Percentiles rank a stretch among this genome's conserved stretches.
phyloP scores from a whole-genome alignment of 2,329 filamentous ascomycete genomes.

The Talaromyces sp. region DNA sequence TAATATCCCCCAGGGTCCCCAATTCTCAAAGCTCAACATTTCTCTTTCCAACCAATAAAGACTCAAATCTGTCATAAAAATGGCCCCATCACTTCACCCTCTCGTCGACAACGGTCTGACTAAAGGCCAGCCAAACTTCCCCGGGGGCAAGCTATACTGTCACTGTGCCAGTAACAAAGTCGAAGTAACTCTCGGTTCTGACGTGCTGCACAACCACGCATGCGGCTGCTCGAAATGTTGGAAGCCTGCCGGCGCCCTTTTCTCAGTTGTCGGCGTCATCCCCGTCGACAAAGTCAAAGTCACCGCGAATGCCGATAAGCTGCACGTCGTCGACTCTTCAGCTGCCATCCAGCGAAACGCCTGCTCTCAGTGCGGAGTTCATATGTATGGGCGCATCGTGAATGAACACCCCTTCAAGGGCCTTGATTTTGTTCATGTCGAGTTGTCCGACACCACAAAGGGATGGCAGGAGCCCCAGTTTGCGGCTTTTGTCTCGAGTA shows the following conservation, averaged over 20 bases:
- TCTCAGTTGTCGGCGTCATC: slow-evolving; percentile 59
- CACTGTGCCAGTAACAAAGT: slow-evolving; percentile 53
- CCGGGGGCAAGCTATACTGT: slow-evolving; percentile 58
- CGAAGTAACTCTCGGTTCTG: slow-evolving; percentile 51
- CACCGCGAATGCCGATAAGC: slow-evolving; percentile 53
- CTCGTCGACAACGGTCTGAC: slow-evolving; percentile 56
- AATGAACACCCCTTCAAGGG: slow-evolving; percentile 61
- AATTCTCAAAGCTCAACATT: neutral
- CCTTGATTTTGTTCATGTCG: slow-evolving; percentile 62
- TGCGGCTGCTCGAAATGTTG: slow-evolving; percentile 69
- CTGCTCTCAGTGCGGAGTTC: slow-evolving; percentile 56
- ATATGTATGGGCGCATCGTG: slow-evolving; percentile 61
- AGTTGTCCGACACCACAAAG: slow-evolving; percentile 49
- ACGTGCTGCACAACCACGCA: slow-evolving; percentile 63
- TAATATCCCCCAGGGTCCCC: neutral
- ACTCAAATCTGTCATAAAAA: neutral
- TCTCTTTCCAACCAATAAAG: neutral
- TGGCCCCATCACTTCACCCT: slow-evolving; percentile 51
- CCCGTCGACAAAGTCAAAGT: slow-evolving; percentile 51
- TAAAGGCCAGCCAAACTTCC: slow-evolving; percentile 49
- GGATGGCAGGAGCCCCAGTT: slow-evolving; percentile 71
- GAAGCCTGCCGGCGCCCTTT: slow-evolving; percentile 60
- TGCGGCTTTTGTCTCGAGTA: slow-evolving; percentile 60
- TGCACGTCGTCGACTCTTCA: slow-evolving; percentile 49
- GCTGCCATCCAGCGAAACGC: slow-evolving; percentile 57